A percentile compares a stretch with the other conserved stretches of the same genome.
Evolutionary conservation across 768 basidiomycete genomes (phyloP).

Genomic region (Mycena crocata): DNA sequence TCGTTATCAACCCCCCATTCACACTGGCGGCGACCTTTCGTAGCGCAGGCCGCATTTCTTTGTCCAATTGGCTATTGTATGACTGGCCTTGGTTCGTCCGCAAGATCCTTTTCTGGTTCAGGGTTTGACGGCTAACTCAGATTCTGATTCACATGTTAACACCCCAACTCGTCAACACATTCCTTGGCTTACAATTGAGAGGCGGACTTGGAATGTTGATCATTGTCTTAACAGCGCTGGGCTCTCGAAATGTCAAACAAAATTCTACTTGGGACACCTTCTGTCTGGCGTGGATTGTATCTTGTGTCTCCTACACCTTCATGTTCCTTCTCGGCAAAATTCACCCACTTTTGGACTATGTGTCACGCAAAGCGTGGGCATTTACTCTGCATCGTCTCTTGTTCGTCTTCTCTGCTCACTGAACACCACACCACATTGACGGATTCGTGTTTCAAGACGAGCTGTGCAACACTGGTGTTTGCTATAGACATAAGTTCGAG

Average conservation of each 20-base stretch:
- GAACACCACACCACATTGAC: neutral
- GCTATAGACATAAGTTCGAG: slow-evolving; percentile 39
- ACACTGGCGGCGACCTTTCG: slow-evolving; percentile 28
- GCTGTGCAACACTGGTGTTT: slow-evolving; percentile 44
- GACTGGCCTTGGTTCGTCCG: slow-evolving; percentile 15
- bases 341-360: slow-evolving; percentile 39
- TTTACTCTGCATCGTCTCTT: slow-evolving; percentile 47
- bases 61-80: slow-evolving; percentile 2
- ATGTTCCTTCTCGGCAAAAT: slow-evolving; percentile 45
- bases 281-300: slow-evolving; percentile 44
- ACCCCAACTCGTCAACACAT: slow-evolving; percentile 38
- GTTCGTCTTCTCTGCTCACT: slow-evolving; percentile 32
- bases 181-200: slow-evolving; percentile 43
- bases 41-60: slow-evolving; percentile 31
- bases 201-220: slow-evolving; percentile 39
- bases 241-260: slow-evolving; percentile 42
- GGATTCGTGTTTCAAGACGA: slow-evolving; percentile 32
- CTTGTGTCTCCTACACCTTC: slow-evolving; percentile 45
- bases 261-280: slow-evolving; percentile 50
- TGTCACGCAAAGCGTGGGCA: slow-evolving; percentile 42
- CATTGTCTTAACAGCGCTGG: slow-evolving; percentile 42
- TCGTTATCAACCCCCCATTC: slow-evolving; percentile 16
- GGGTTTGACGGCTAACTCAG: neutral
- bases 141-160: neutral
- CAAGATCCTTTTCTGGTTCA: neutral